Base-by-base conservation (phyloP, 257 asterid genomes). In the Nicotiana sylvestris region DNA sequence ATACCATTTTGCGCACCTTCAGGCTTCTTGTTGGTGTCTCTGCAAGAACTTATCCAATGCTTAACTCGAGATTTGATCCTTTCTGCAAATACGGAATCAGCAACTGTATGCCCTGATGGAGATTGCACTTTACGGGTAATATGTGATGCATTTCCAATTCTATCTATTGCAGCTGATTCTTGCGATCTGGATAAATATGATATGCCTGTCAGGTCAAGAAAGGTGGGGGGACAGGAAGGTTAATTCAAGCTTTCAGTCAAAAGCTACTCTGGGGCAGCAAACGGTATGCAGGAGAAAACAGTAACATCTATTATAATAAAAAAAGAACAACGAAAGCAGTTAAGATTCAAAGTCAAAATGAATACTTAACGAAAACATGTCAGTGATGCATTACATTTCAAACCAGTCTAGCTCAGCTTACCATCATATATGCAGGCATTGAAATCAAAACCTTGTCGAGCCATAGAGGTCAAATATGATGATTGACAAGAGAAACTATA, bases 381-480 rank as follows among this genome's bases (percentile, higher is more conserved):
- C 58, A 46, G 39, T 46, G 15, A 49, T 8, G 39, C 17, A 5
- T 74, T 74, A 72, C 33, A 72, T 46, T 49, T 74, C 39, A 49
- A 46, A 74, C 39, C 61, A 27, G 61, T 74, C 79, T 53, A 81
- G 61, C 49, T 29, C 60, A 66, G 83, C 93, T 81, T 86, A 95
- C 99, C 99, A 80, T 93, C 89, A 86, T 89, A 82, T 85, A 96
- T 91, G 91, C 99, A 96, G 78, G 96, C 93, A 90, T 96, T 96
- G 68, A 94, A 91, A 91, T 96, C 99, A 87, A 94, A 96, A 84
- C 97, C 98, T 84, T 93, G 94, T 70, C 72, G 90, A 27, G 94
- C 95, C 97, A 94, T 91, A 21, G 98, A 86, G 66, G 89, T 84
- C 87, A 96, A 88, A 86, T 90, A 87, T 29, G 98, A 93, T 27